Base-by-base conservation (phyloP, 139 green algal species). In the Chlamydomonas sp. region DNA sequence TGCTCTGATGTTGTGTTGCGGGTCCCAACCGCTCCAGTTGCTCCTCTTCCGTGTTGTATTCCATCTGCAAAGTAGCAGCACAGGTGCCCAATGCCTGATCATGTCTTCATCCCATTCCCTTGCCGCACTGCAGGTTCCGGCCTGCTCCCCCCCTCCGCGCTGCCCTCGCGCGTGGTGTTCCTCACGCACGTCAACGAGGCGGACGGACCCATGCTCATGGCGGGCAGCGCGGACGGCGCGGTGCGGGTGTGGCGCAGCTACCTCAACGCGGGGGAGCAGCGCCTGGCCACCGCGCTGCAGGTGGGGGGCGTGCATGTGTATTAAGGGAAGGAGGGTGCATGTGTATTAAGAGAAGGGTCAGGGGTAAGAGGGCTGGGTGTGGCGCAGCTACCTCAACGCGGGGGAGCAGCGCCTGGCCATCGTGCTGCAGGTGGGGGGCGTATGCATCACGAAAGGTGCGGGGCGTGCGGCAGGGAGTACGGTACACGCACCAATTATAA, bases 221-320 rank as follows among this genome's bases (percentile, higher is more conserved):
- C 89, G 1, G 94, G 95, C 76, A 89, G 86, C 3, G 88, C 89
- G 20, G 95, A 98, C 77, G 96, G 96, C 0, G 85, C 90, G 1
- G 94, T 98, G 81, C 91, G 95, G 5, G 90, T 97, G 8, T 98
- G 96, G 96, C 92, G 96, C 67, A 85, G 94, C 85, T 96, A 96
- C 89, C 72, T 86, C n/a, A 78, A 76, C 78, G 61, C 63, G 67
- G 87, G 78, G 59, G 84, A 89, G 9, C 95, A 97, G 89, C 87
- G 92, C 12, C 91, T 97, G 75, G 96, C 96, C 5, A 95, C 95
- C 0, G 93, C 96, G 1, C 96, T 95, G 90, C 96, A 97, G 94
- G 94, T 91, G 60, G 2, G 86, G 77, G 5, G 3, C n/a, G 77
- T 17, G 61, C 14, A 7, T 75, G 69, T 75, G 69, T 75, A 14